These are phyloP conservation scores for Toxoplasma gondii DNA, from an alignment of 169 alveolate species.

Conservation along the genomic window DNA sequence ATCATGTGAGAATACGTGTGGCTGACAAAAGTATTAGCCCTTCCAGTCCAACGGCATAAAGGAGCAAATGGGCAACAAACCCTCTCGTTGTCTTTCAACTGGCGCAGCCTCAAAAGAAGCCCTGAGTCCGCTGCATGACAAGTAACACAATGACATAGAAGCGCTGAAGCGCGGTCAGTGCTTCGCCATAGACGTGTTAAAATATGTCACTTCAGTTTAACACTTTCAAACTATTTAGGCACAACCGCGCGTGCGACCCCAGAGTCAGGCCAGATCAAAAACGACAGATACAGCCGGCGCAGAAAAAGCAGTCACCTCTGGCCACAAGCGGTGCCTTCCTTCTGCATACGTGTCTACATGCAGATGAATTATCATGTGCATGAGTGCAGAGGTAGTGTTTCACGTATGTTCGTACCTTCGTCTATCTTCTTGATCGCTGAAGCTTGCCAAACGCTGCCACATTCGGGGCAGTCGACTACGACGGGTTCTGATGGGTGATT, in stretches of 20 bases:
- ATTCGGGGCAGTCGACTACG: constrained; percentile 2
- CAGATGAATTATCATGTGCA: not conserved
- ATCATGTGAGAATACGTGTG: constrained; percentile 20
- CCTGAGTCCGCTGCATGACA: not conserved
- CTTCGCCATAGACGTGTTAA: not conserved
- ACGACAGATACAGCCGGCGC: not conserved
- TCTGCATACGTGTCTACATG: not conserved
- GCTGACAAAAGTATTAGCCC: not conserved
- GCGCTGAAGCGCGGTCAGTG: not conserved
- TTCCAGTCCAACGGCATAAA: constrained; percentile 17
- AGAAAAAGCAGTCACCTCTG: too few species aligned
- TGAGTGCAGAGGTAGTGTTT: not conserved
- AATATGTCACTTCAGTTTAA: not conserved
- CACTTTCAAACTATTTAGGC: not conserved
- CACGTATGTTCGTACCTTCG: not conserved
- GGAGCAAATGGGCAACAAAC: not conserved
- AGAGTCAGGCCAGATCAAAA: not conserved
- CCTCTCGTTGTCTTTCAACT: not conserved
- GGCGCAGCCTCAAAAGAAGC: constrained; percentile 20
- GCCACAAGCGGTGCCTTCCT: too few species aligned
- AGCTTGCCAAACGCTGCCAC: not conserved
- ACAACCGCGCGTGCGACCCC: not conserved
- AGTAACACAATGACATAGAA: not conserved
- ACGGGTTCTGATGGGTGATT: too few species aligned
- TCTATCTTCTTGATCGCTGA: not conserved